phyloP scores from a whole-genome alignment of 768 basidiomycete genomes.

The Termitomyces titanicus region DNA sequence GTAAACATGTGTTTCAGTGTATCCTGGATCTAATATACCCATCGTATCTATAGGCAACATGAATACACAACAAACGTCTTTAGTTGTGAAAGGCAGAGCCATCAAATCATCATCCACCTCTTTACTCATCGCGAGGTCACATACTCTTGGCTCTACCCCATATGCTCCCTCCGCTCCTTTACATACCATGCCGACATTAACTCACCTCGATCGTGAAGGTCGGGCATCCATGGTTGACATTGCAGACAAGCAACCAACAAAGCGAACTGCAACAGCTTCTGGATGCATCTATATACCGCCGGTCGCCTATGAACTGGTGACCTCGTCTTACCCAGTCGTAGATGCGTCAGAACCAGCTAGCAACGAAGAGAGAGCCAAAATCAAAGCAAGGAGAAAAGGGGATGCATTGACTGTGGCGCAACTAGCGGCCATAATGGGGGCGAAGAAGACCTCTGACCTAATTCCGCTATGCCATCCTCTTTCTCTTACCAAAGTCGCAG shows the following conservation, averaged over 20 bases:
- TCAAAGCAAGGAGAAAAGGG: slow-evolving; percentile 61
- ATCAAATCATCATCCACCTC: not conserved
- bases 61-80: not conserved
- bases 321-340: slow-evolving; percentile 32
- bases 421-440: slow-evolving; percentile 83
- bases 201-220: slow-evolving; percentile 72
- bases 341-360: slow-evolving; percentile 10
- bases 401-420: slow-evolving; percentile 74
- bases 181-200: slow-evolving; percentile 37
- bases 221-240: slow-evolving; percentile 85
- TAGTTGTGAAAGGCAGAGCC: not conserved
- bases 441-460: slow-evolving; percentile 77
- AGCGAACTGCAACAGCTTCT: slow-evolving; percentile 68
- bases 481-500: slow-evolving; percentile 64
- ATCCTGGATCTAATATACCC: slow-evolving; percentile 13
- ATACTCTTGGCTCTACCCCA: not conserved
- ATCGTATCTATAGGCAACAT: slow-evolving; percentile 12
- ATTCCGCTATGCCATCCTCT: slow-evolving; percentile 90
- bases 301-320: slow-evolving; percentile 63
- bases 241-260: slow-evolving; percentile 54
- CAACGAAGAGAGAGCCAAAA: slow-evolving; percentile 30
- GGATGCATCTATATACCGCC: slow-evolving; percentile 69
- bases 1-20: slow-evolving; percentile 16
- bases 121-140: not conserved
- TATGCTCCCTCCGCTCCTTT: slow-evolving; percentile 19